Conservation (phyloP, 805 yeast species). For the Kazachstania africana region DNA sequence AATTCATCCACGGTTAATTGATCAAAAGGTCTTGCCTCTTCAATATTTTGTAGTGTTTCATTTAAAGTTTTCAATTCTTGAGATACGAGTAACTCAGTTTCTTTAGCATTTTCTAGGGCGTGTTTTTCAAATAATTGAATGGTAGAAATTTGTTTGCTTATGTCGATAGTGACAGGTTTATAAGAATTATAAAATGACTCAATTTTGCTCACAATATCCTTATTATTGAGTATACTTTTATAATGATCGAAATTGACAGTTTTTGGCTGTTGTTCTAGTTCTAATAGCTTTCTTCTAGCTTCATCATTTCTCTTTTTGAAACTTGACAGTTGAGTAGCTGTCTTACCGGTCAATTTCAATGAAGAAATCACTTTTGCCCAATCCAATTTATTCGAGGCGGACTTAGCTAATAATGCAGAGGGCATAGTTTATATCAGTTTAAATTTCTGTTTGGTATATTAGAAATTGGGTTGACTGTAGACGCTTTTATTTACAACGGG, state of each 20-base stretch:
- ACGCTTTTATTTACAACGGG: too few species aligned
- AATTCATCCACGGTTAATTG: conserved; percentile 94
- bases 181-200: conserved; percentile 65
- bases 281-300: conserved; percentile 73
- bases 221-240: conserved; percentile 72
- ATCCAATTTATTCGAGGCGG: conserved; percentile 79
- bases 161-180: conserved; percentile 78
- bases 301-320: conserved; percentile 98
- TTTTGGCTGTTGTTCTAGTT: conserved; percentile 60
- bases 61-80: conserved; percentile 78
- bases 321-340: conserved; percentile 76
- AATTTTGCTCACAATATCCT: conserved; percentile 64
- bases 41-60: conserved; percentile 85
- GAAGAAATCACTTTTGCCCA: conserved; percentile 87
- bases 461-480: too few species aligned
- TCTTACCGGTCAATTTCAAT: conserved; percentile 84
- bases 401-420: conserved; percentile 27
- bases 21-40: conserved; percentile 94
- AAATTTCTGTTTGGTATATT: too few species aligned
- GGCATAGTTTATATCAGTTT: neutral
- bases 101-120: conserved; percentile 91
- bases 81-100: conserved; percentile 79
- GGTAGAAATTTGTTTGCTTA: conserved; percentile 79
- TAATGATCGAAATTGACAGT: conserved; percentile 74
- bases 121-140: conserved; percentile 89